Evolutionary conservation across 2,329 filamentous ascomycete species (phyloP).

Genomic region (Hypoxylon sp.): DNA sequence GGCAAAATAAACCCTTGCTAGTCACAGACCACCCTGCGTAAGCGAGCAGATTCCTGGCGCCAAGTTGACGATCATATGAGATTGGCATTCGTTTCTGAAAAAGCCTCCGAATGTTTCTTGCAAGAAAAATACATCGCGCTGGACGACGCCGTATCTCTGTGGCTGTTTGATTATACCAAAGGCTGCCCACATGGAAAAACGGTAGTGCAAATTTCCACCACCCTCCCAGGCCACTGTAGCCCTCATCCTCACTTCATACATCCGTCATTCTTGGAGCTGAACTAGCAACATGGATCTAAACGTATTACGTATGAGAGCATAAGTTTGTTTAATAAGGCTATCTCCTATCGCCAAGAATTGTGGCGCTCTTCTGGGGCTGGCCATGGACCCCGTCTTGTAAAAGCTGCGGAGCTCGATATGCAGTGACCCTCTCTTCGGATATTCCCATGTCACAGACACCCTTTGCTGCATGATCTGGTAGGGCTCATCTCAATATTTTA

Average conservation of each 20-base stretch:
- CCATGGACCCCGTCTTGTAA: slow-evolving; percentile 36
- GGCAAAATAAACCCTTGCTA: slow-evolving; percentile 43
- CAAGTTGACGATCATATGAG: slow-evolving; percentile 51
- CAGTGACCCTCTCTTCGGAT: slow-evolving; percentile 40
- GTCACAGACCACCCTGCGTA: slow-evolving; percentile 47
- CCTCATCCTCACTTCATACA: slow-evolving; percentile 15
- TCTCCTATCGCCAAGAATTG: slow-evolving; percentile 41
- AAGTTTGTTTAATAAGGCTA: slow-evolving; percentile 46
- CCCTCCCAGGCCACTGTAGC: slow-evolving; percentile 5
- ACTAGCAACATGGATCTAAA: slow-evolving; percentile 16
- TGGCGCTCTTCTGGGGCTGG: slow-evolving; percentile 38
- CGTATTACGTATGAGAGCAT: slow-evolving; percentile 44
- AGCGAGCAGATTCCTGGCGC: slow-evolving; percentile 51
- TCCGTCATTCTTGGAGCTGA: slow-evolving; percentile 18
- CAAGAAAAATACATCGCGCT: slow-evolving; percentile 21
- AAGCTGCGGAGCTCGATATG: slow-evolving; percentile 37
- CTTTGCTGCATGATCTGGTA: slow-evolving; percentile 41
- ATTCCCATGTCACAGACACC: slow-evolving; percentile 41
- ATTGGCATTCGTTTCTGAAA: slow-evolving; percentile 51
- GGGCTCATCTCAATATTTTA: slow-evolving; percentile 41
- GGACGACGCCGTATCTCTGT: slow-evolving; percentile 20
- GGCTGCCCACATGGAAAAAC: not conserved
- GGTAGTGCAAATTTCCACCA: not conserved
- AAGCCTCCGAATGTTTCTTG: slow-evolving; percentile 43
- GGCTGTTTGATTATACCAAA: not conserved